phyloP scores from a whole-genome alignment of 306 rosid genomes.

The Fragaria nilgerrensis region DNA sequence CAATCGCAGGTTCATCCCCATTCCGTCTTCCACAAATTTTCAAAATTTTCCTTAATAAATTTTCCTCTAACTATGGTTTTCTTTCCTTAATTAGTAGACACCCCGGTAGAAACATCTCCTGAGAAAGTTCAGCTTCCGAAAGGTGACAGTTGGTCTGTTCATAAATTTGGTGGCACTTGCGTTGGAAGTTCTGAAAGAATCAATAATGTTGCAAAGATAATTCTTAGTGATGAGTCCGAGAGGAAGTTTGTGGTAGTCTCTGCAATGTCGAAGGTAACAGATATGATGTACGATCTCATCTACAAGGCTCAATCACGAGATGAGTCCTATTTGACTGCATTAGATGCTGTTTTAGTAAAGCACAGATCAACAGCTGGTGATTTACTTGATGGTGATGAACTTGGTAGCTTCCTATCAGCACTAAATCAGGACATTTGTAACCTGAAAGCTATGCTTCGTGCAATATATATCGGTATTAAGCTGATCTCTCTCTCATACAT shows the following conservation, averaged over 20 bases:
- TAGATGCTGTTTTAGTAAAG: slow-evolving; percentile 78
- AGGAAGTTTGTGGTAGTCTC: slow-evolving; percentile 87
- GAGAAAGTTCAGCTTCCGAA: slow-evolving; percentile 58
- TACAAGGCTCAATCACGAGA: slow-evolving; percentile 86
- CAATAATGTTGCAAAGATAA: slow-evolving; percentile 68
- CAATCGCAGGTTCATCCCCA: slow-evolving; percentile 32
- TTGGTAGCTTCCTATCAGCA: slow-evolving; percentile 64
- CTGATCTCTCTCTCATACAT: neutral
- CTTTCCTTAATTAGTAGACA: slow-evolving; percentile 32
- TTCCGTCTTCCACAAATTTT: neutral
- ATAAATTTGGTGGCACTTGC: slow-evolving; percentile 97
- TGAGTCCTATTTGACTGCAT: slow-evolving; percentile 68
- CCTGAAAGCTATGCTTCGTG: slow-evolving; percentile 96
- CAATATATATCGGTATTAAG: slow-evolving; percentile 77
- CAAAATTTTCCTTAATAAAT: neutral
- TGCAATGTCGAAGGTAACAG: slow-evolving; percentile 97
- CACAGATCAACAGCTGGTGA: slow-evolving; percentile 78
- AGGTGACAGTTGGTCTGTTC: slow-evolving; percentile 93
- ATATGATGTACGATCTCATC: slow-evolving; percentile 95
- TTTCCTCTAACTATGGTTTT: neutral
- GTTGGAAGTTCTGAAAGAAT: slow-evolving; percentile 85
- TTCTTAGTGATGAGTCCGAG: slow-evolving; percentile 73
- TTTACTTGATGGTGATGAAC: slow-evolving; percentile 74
- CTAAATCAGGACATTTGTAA: slow-evolving; percentile 69
- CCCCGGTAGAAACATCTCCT: slow-evolving; percentile 35